Base-by-base conservation (phyloP, 176 grass and related monocot genomes). In the Oryza rufipogon region DNA sequence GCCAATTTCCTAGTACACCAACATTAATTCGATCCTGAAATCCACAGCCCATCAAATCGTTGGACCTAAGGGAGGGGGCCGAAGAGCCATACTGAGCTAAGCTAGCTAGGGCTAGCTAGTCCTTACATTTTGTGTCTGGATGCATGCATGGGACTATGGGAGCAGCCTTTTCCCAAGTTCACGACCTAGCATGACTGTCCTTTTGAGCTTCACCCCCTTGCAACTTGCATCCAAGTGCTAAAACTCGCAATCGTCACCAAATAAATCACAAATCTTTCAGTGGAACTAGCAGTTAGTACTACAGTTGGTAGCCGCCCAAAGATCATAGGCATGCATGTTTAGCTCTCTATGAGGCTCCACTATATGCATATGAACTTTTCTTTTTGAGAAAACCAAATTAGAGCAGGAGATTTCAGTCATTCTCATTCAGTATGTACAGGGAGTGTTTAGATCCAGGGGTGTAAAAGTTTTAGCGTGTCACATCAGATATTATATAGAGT, bases 141-240 rank as follows among this genome's bases (percentile, higher is more conserved):
- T 74, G 84, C 80, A 86, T 79, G 75, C 81, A 84, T 80, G 34
- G 84, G 38, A 15, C 30, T 32, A 32, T 32, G 75, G 84, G 38
- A 15, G 84, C 88, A 86, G 84, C 84, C 84, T 90, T 90, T 88
- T 75, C 48, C 80, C 79, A 69, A 81, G 80, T 49, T 87, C 88
- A 87, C 80, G 63, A 86, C 84, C 80, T 83, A 79, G 74, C 68
- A 20, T 83, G 88, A 68, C 79, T 73, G 79, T 86, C 78, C 73
- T 72, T 90, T 78, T 82, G 88, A 72, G 88, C 83, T 82, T 79
- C 79, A 48, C 51, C 22, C 45, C 20, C 19, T 74, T 14, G 54
- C 74, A 82, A 61, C 79, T 90, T 83, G 83, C 83, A 82, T 73
- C 66, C 83, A 79, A 83, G 82, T 71, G 77, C 82, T 84, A 51